Evolutionary conservation across 2,329 filamentous ascomycete genomes (phyloP).

Genomic region (Mycosphaerelloides madeirae): DNA sequence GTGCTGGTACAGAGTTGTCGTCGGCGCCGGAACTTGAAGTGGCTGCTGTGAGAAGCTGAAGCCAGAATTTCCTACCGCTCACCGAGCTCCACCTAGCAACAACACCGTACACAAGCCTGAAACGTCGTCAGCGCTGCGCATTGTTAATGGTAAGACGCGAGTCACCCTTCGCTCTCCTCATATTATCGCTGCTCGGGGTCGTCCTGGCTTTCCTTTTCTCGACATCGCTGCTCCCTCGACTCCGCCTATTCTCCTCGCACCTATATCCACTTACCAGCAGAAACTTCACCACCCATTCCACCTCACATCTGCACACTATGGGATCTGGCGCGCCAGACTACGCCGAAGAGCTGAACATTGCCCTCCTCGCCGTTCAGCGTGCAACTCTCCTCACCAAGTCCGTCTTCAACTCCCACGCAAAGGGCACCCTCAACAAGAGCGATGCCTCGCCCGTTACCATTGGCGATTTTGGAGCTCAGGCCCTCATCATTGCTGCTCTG

Average conservation of each 20-base stretch:
- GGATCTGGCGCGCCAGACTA: constrained; percentile 49
- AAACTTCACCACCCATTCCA: constrained; percentile 13
- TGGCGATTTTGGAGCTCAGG: constrained; percentile 95
- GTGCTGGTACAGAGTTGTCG: too few relatives aligned
- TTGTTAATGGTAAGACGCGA: background rate
- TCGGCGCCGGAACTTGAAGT: too few relatives aligned
- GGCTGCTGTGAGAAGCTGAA: too few relatives aligned
- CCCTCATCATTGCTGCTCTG: constrained; percentile 87
- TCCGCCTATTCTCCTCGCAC: constrained; percentile 37
- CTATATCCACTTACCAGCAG: constrained; percentile 12
- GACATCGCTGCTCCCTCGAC: constrained; percentile 38
- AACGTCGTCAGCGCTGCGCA: background rate
- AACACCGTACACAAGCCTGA: too few relatives aligned
- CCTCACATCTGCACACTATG: constrained; percentile 25
- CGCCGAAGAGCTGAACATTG: constrained; percentile 72
- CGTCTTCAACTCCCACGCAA: constrained; percentile 82
- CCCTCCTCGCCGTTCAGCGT: constrained; percentile 83
- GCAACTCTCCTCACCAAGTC: constrained; percentile 70
- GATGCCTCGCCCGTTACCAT: constrained; percentile 97
- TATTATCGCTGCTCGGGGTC: constrained; percentile 21
- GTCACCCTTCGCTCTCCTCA: background rate
- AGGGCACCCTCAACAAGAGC: constrained; percentile 89
- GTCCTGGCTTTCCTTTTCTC: constrained; percentile 43
- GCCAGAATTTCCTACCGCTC: too few relatives aligned
- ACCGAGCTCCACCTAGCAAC: too few relatives aligned